Base-by-base conservation (phyloP, 768 basidiomycete genomes). In the Boletales sp. region DNA sequence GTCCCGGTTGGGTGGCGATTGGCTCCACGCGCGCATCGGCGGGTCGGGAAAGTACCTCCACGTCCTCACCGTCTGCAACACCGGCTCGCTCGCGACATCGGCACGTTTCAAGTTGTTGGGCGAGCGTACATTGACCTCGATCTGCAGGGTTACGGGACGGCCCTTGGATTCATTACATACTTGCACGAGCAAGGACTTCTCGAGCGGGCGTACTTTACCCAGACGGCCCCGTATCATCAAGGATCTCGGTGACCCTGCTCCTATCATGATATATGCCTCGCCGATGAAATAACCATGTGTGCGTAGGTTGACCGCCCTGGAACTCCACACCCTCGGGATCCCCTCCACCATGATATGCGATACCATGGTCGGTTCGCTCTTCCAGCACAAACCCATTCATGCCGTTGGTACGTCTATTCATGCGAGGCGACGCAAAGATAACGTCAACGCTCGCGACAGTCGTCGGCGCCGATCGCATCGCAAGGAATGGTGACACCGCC, bases 261-360 rank as follows among this genome's bases (percentile, higher is more conserved):
- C 32, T 15, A 18, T 30, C 21, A 21, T 21, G 21, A 13, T 14
- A 6, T 2, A 21, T 35, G 15, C 12, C 21, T n/a, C 37, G 28
- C 1, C 36, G 5, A 25, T 34, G 19, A 8, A 8, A 49, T 13
- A 44, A 18, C 48, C 18, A 30, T 2, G 25, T 8, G 17, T 7
- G 6, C 46, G 39, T 44, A 92, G 94, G 54, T 76, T 97, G 43
- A 98, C 95, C 5, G 87, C 93, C 3, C 71, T 94, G 46, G 95
- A 97, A 61, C 79, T 98, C 21, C 83, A 90, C 57, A 86, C 86
- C 4, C 79, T 97, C 40, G 73, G 82, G 33, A 87, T 94, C 13
- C 88, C 92, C 0, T 87, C 89, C 5, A 83, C 86, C 5, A 95
- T 98, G 92, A 86, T 98, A 42, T 95, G 94, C 63, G 95, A 98